Evolutionary conservation across 2,329 filamentous ascomycete species (phyloP).

Genomic region (Plectosphaerella plurivora): DNA sequence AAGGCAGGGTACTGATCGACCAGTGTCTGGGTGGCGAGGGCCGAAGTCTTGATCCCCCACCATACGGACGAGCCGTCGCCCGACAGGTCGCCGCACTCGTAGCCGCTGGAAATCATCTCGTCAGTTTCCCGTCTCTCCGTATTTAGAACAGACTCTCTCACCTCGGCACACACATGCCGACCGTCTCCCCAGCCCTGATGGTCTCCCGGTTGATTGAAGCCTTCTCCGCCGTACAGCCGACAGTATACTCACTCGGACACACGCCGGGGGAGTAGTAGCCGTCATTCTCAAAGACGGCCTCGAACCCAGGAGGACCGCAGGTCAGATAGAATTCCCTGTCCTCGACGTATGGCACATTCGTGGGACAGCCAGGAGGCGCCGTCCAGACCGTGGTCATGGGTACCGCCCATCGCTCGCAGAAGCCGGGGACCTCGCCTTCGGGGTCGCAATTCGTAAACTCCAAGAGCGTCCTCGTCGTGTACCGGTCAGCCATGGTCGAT

Average conservation of each 20-base stretch:
- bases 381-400: not conserved
- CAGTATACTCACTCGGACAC: not conserved
- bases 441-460: not conserved
- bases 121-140: not conserved
- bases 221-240: not conserved
- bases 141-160: not conserved
- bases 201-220: not conserved
- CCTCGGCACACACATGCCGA: not conserved
- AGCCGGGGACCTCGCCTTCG: not conserved
- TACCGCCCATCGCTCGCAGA: slow-evolving; percentile 1
- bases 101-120: not conserved
- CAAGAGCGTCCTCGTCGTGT: not conserved
- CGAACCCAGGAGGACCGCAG: not conserved
- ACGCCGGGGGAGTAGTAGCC: slow-evolving; percentile 2
- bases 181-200: not conserved
- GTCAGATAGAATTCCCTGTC: not conserved
- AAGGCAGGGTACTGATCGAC: not conserved
- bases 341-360: not conserved
- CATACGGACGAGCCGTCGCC: not conserved
- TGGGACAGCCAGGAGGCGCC: not conserved
- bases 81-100: not conserved
- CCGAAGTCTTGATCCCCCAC: not conserved
- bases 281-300: not conserved
- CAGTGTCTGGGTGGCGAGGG: not conserved
- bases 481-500: not conserved